These are phyloP conservation scores for Herpetospermum pedunculosum DNA, from an alignment of 306 rosid genomes.

Conservation along the genomic window DNA sequence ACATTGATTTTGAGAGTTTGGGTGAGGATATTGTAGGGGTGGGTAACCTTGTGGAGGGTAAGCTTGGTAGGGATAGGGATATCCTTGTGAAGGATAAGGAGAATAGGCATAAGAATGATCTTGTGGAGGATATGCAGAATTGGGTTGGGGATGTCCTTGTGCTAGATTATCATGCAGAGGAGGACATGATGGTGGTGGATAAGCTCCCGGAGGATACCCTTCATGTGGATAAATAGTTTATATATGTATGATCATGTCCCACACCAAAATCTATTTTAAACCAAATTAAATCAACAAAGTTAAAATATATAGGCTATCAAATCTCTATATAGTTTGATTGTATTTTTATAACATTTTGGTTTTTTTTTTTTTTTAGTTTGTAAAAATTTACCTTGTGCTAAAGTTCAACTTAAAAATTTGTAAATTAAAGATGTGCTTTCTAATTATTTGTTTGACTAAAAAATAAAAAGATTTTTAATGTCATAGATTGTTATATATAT, in stretches of 20 bases:
- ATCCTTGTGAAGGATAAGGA: conserved; percentile 6
- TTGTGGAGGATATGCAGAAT: neutral
- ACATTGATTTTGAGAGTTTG: conserved; percentile 11
- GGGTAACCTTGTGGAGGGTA: conserved; percentile 10
- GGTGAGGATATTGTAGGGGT: conserved; percentile 19
- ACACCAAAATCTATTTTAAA: neutral
- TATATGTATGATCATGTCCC: neutral
- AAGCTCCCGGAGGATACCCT: conserved; percentile 5
- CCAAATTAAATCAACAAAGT: neutral
- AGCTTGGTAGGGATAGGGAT: conserved; percentile 30
- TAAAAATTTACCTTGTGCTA: too few species aligned
- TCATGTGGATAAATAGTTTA: neutral
- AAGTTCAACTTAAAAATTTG: too few species aligned
- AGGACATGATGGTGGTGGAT: conserved; percentile 6
- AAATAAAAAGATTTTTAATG: too few species aligned
- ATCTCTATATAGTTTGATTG: too few species aligned
- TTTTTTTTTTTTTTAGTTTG: too few species aligned
- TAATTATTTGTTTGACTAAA: too few species aligned
- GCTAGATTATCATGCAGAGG: neutral
- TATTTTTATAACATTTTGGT: too few species aligned
- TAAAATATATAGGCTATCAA: too few species aligned
- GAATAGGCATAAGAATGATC: neutral
- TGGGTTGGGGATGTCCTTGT: neutral
- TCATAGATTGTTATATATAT: too few species aligned
- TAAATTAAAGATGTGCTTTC: too few species aligned